Base-by-base conservation (phyloP, 768 basidiomycete genomes). In the Tylopilus plumbeoviolaceoides region DNA sequence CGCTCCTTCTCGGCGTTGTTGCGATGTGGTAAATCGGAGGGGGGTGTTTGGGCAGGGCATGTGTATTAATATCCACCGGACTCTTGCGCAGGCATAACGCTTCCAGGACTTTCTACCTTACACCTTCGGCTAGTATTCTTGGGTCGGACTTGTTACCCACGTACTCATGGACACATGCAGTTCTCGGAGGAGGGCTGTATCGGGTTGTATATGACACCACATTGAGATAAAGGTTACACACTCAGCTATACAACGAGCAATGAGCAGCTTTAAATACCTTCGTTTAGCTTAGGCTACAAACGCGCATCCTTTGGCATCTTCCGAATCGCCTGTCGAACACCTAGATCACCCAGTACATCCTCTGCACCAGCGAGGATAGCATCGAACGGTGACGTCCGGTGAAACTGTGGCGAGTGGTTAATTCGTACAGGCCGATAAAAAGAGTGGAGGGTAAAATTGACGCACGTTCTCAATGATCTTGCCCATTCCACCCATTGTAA, bases 401-500 rank as follows among this genome's bases (percentile, higher is more conserved):
- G 89, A 61, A 85, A 91, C 88, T 90, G 23, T 23, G 51, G 33
- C 42, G 7, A 12, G 38, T 54, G 30, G 30, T 30, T 8, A 35
- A 48, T 14, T 31, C 18, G 8, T 31, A 15, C 5, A 23, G 8
- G 20, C 12, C 36, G 36, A 38, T 9, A 9, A 8, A 30, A 30
- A 30, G 10, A 21, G 39, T 11, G 17, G 11, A 1, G n/a, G 21
- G n/a, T 21, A 20, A 23, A 9, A 41, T 15, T 17, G 3, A 73
- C 83, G 45, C 63, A 89, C 89, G 56, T 88, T 90, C 69, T 93
- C 91, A 53, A 92, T 79, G 41, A 84, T 69, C 69, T 81, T 85
- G 55, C 92, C 92, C 89, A 93, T 90, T 8, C 93, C 92, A 5
- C 89, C 85, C 41, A 79, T 75, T 0, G 95, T 97, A 59, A 98